A percentile compares a stretch with the other conserved stretches of the same genome.
phyloP scores from a whole-genome alignment of 2,329 filamentous ascomycete genomes.

The Zarea fungicola region DNA sequence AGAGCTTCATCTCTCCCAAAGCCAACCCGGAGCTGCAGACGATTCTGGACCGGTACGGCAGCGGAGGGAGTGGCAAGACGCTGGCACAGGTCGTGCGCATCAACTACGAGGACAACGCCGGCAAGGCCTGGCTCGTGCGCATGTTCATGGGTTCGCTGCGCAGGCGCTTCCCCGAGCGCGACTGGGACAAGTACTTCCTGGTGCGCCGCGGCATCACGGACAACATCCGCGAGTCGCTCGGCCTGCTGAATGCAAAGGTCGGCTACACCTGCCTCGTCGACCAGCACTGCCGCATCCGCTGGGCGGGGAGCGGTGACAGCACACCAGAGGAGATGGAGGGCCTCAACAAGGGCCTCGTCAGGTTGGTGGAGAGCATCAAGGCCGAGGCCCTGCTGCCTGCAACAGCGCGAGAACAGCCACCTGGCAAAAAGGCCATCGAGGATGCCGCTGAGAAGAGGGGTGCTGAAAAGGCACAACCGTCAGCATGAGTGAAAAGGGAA shows the following conservation, averaged over 20 bases:
- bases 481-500: neutral
- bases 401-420: constrained; percentile 29
- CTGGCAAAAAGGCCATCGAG: constrained; percentile 14
- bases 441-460: constrained; percentile 12
- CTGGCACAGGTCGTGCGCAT: constrained; percentile 74
- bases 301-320: constrained; percentile 77
- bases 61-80: constrained; percentile 42
- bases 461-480: neutral
- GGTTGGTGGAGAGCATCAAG: constrained; percentile 55
- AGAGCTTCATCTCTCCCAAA: constrained; percentile 61
- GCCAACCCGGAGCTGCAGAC: constrained; percentile 66
- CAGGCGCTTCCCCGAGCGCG: constrained; percentile 41
- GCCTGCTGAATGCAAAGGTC: constrained; percentile 81
- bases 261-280: constrained; percentile 93
- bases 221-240: constrained; percentile 58
- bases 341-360: constrained; percentile 58
- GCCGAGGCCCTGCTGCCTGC: constrained; percentile 30
- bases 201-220: constrained; percentile 54
- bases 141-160: constrained; percentile 52
- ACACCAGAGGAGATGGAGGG: constrained; percentile 61
- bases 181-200: constrained; percentile 59
- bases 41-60: constrained; percentile 41
- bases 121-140: constrained; percentile 57
- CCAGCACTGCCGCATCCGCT: constrained; percentile 79
- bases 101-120: constrained; percentile 77